phyloP scores from a whole-genome alignment of 495 filamentous ascomycete genomes.

The Xylaria cubensis region DNA sequence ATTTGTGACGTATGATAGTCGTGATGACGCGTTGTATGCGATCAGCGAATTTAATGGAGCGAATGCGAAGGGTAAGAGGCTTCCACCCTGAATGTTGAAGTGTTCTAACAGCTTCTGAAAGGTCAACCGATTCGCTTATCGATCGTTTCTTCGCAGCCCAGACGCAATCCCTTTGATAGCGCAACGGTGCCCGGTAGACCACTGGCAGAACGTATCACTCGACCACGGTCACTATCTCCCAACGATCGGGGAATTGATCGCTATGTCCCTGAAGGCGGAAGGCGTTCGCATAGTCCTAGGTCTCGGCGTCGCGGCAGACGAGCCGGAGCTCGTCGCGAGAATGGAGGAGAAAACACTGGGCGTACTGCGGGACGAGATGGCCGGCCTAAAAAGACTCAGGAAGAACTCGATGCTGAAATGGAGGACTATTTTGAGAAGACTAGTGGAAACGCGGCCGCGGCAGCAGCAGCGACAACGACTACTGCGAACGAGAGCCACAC shows the following conservation, averaged over 20 bases:
- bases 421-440: constrained; percentile 81
- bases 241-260: constrained; percentile 80
- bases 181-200: constrained; percentile 62
- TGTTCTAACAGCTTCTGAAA: constrained; percentile 36
- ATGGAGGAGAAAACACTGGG: constrained; percentile 44
- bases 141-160: constrained; percentile 61
- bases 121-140: constrained; percentile 86
- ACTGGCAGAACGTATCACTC: constrained; percentile 78
- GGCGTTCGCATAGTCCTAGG: constrained; percentile 57
- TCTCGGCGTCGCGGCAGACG: constrained; percentile 56
- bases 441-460: constrained; percentile 39
- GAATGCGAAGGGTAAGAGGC: constrained; percentile 75
- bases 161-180: constrained; percentile 65
- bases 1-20: constrained; percentile 77
- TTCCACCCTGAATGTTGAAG: neutral
- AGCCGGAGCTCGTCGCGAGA: constrained; percentile 55
- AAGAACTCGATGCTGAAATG: constrained; percentile 95
- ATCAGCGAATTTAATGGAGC: constrained; percentile 86
- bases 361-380: constrained; percentile 52
- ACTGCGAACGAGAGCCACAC: constrained; percentile 21
- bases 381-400: constrained; percentile 85
- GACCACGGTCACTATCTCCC: constrained; percentile 59
- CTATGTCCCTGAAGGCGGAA: constrained; percentile 72
- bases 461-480: constrained; percentile 31
- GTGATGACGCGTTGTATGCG: constrained; percentile 73